These are phyloP conservation scores for Silene vulgaris DNA, from an alignment of 179 eudicot species.

Conservation along the genomic window DNA sequence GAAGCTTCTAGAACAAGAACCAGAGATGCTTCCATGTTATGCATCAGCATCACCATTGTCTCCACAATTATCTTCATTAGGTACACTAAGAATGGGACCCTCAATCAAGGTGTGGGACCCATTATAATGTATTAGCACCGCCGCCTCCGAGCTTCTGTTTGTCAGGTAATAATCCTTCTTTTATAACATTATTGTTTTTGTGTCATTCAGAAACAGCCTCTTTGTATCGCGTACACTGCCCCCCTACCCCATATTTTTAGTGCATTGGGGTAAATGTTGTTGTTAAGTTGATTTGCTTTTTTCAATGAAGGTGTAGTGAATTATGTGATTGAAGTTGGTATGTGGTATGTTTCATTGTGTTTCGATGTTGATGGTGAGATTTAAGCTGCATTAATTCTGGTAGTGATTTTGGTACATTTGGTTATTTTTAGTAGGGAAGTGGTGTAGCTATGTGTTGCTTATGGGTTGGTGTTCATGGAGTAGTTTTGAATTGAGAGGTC, in stretches of 20 bases:
- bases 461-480: no score
- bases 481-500: background rate
- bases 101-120: slow-evolving; percentile 99
- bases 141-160: slow-evolving; percentile 59
- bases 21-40: slow-evolving; percentile 91
- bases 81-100: slow-evolving; percentile 83
- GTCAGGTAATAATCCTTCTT: slow-evolving; percentile 50
- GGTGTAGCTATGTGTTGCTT: no score
- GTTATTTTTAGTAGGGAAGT: background rate
- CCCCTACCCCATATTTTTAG: background rate
- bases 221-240: no score
- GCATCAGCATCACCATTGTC: slow-evolving; percentile 93
- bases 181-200: background rate
- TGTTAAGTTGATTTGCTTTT: background rate
- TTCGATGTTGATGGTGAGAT: background rate
- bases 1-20: slow-evolving; percentile 81
- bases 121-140: slow-evolving; percentile 76
- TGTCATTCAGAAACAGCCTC: background rate
- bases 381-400: background rate
- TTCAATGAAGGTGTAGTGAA: background rate
- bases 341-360: background rate
- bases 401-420: background rate
- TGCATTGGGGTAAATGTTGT: background rate
- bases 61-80: slow-evolving; percentile 84
- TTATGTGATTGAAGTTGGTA: background rate